Conservation (phyloP, 805 yeast genomes). For the Kodamaea neixiangensis region DNA sequence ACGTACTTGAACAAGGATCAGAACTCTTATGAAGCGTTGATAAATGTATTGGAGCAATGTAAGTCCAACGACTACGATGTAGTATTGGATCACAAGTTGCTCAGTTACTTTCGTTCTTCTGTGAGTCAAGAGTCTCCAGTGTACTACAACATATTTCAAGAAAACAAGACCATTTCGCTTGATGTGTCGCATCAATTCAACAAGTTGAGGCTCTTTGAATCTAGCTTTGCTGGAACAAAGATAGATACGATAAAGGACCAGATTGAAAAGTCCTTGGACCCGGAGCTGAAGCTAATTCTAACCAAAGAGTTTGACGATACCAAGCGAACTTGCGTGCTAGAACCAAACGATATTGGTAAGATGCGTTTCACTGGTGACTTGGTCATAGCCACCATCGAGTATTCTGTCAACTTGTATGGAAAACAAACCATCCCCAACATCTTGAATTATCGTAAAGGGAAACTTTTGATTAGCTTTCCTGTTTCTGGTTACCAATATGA, state of each 20-base stretch:
- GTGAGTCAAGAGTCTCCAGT: not conserved
- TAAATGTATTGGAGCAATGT: not conserved
- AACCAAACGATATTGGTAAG: slow-evolving; percentile 7
- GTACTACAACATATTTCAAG: slow-evolving; percentile 8
- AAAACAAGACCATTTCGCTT: slow-evolving; percentile 7
- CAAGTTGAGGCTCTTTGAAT: not conserved
- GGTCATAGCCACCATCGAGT: slow-evolving; percentile 5
- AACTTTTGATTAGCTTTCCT: slow-evolving; percentile 3
- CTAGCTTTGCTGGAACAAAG: not conserved
- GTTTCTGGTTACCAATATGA: slow-evolving; percentile 4
- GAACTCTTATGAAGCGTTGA: slow-evolving; percentile 1
- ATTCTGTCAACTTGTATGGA: not conserved
- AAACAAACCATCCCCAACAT: not conserved
- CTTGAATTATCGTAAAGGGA: not conserved
- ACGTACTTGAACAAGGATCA: slow-evolving; percentile 1
- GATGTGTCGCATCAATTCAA: slow-evolving; percentile 2
- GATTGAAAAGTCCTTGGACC: not conserved
- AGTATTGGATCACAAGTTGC: slow-evolving; percentile 1
- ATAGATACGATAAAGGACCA: not conserved
- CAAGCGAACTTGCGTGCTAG: not conserved
- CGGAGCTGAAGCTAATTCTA: not conserved
- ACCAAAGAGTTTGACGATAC: not conserved
- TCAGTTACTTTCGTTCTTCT: not conserved
- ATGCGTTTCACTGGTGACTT: slow-evolving; percentile 6
- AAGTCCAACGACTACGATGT: slow-evolving; percentile 1